Evolutionary conservation across 108 stramenopile genomes (phyloP).

Genomic region (Ochromonas danica): DNA sequence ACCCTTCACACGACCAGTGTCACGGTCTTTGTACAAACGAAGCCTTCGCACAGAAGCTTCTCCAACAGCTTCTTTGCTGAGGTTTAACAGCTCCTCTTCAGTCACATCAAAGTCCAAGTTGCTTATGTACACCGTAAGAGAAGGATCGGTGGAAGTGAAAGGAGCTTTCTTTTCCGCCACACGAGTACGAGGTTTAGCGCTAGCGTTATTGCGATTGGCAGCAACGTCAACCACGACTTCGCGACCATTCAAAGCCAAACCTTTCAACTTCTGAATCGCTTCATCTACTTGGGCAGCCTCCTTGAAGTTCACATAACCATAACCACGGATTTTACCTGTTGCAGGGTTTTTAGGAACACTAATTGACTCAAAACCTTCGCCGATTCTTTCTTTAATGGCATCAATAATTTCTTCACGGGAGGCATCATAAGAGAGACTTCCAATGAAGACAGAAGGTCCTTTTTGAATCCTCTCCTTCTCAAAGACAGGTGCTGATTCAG

Average conservation of each 20-base stretch:
- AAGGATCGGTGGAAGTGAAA: too few relatives aligned
- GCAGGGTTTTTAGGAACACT: too few relatives aligned
- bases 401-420: too few relatives aligned
- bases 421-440: too few relatives aligned
- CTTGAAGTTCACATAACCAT: not conserved
- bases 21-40: not conserved
- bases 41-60: not conserved
- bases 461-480: too few relatives aligned
- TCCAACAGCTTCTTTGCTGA: not conserved
- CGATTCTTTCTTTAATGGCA: too few relatives aligned
- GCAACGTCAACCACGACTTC: not conserved
- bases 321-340: not conserved
- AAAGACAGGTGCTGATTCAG: too few relatives aligned
- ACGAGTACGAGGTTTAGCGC: too few relatives aligned
- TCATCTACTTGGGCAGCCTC: not conserved
- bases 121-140: not conserved
- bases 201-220: not conserved
- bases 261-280: not conserved
- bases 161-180: too few relatives aligned
- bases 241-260: not conserved
- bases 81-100: not conserved
- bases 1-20: not conserved
- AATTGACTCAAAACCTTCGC: too few relatives aligned
- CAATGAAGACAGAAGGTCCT: too few relatives aligned
- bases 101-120: not conserved